Evolutionary conservation across 306 rosid genomes (phyloP).

Genomic region (Amphicarpaea edgeworthii): DNA sequence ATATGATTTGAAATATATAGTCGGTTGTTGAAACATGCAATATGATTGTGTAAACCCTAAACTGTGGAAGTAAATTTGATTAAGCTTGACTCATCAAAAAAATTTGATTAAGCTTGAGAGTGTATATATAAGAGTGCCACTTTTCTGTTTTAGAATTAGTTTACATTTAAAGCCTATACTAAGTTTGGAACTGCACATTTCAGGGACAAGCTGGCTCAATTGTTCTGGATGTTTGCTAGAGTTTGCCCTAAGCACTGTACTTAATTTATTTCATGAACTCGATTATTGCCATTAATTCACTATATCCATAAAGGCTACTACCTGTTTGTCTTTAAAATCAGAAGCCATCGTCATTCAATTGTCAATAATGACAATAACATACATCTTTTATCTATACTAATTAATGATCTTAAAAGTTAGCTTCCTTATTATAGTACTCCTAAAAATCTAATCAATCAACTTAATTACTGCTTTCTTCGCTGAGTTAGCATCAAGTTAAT

Average conservation of each 20-base stretch:
- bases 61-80: neutral
- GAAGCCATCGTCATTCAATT: neutral
- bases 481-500: neutral
- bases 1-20: neutral
- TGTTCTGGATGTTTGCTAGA: neutral
- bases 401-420: too few relatives aligned
- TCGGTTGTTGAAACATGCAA: neutral
- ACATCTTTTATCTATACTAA: neutral
- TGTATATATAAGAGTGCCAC: neutral
- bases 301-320: neutral
- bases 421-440: too few relatives aligned
- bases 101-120: neutral
- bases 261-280: neutral
- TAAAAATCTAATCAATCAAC: too few relatives aligned
- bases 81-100: too few relatives aligned
- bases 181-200: neutral
- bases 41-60: constrained; percentile 4
- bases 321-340: neutral
- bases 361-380: too few relatives aligned
- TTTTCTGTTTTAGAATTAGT: neutral
- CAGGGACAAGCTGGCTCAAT: neutral
- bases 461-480: too few relatives aligned
- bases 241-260: neutral
- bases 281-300: neutral
- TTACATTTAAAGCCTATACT: neutral